Base-by-base conservation (phyloP, 306 rosid species). In the Pachyrhizus erosus region DNA sequence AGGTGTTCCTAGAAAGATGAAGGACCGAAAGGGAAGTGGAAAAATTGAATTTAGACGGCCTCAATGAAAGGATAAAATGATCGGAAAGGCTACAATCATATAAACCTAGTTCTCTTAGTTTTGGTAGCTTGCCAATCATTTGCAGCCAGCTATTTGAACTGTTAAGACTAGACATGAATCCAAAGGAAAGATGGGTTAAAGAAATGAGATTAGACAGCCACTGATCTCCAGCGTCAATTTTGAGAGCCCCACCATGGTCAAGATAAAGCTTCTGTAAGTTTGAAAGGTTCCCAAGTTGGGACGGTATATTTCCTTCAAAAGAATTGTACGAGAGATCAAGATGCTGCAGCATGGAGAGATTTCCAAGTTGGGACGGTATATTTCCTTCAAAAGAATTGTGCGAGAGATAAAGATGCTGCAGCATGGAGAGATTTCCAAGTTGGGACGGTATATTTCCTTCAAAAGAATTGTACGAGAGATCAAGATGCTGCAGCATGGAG, bases 141-240 rank as follows among this genome's bases (percentile, higher is more conserved):
- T 78, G 78, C 0, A 73, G 0, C 75, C 64, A 82, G 0, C 11
- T 8, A 5, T 37, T 21, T 72, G 81, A 55, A 73, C 0, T 0
- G 10, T 66, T 64, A 17, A 81, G 83, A 72, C 76, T 45, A 9
- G 14, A 2, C 10, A 78, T 5, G 0, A 0, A 0, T 0, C 5
- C 0, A 4, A 82, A 66, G 68, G 10, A 20, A 77, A 86, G 84
- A 72, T 77, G 72, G 9, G 80, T 72, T 57, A 86, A 72, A 77
- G 61, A 60, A 73, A 71, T 65, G 58, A 82, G 86, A 86, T 42
- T 73, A 21, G 81, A 78, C 7, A 86, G 2, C 86, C 84, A 86
- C 14, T 37, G 39, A 27, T 60, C 69, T 31, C 73, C 73, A 43
- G 1, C 5, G 2, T 0, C 49, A 43, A 9, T 42, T 42, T 42